Evolutionary conservation across 768 basidiomycete genomes (phyloP).

Genomic region (Nidularia pulvinata): DNA sequence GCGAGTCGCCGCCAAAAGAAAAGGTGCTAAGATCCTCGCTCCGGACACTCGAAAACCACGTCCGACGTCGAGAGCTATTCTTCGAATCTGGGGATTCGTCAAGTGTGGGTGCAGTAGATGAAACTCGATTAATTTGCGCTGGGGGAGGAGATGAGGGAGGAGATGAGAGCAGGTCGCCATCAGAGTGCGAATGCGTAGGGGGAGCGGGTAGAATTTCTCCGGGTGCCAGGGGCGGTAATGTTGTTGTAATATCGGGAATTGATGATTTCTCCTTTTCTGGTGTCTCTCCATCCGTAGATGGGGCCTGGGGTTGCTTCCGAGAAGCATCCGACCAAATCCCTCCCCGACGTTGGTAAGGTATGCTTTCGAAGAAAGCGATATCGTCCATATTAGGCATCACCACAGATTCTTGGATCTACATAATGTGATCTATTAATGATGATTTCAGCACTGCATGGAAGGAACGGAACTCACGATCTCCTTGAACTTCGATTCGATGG

Average conservation of each 20-base stretch:
- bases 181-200: conserved; percentile 9
- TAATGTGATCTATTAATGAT: background rate
- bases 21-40: conserved; percentile 30
- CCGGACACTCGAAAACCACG: conserved; percentile 54
- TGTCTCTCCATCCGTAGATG: no score
- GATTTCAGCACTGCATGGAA: background rate
- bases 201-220: conserved; percentile 1
- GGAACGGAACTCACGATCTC: conserved; percentile 67
- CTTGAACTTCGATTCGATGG: conserved; percentile 86
- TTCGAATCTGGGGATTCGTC: conserved; percentile 14
- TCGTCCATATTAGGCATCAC: conserved; percentile 99
- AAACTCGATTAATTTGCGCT: conserved; percentile 1
- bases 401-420: conserved; percentile 88
- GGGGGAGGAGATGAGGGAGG: conserved; percentile 7
- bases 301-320: conserved; percentile 28
- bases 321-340: conserved; percentile 88
- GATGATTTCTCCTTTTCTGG: no score
- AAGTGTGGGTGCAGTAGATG: conserved; percentile 3
- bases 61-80: conserved; percentile 41
- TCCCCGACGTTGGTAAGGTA: conserved; percentile 63
- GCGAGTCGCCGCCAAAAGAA: conserved; percentile 9
- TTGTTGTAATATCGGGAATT: conserved; percentile 15
- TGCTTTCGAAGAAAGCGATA: conserved; percentile 91
- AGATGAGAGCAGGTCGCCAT: conserved; percentile 12
- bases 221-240: conserved; percentile 3